phyloP scores from a whole-genome alignment of 2,329 filamentous ascomycete genomes.

The Mariannaea sp. region DNA sequence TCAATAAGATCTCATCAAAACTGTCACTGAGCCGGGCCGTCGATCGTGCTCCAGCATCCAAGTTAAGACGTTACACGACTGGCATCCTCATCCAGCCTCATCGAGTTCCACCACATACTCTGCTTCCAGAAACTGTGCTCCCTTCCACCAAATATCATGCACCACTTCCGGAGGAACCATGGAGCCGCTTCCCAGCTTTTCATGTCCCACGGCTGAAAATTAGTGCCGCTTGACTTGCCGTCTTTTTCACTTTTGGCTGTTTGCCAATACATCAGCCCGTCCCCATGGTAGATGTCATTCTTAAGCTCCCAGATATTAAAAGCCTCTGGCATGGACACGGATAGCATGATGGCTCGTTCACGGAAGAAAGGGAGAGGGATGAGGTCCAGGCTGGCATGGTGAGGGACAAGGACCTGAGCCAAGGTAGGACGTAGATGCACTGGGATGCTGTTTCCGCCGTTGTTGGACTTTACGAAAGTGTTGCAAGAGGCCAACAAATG shows the following conservation, averaged over 20 bases:
- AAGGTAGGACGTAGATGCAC: slow-evolving; percentile 32
- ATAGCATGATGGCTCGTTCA: slow-evolving; percentile 35
- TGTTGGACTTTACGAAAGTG: not conserved
- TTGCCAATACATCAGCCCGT: slow-evolving; percentile 30
- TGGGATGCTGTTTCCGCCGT: slow-evolving; percentile 18
- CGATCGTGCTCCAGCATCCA: too few relatives aligned
- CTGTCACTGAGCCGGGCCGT: too few relatives aligned
- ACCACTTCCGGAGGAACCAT: slow-evolving; percentile 39
- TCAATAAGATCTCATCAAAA: too few relatives aligned
- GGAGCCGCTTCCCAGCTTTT: slow-evolving; percentile 37
- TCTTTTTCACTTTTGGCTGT: not conserved
- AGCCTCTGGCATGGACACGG: slow-evolving; percentile 24
- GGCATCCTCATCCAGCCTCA: slow-evolving; percentile 2
- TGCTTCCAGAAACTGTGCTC: slow-evolving; percentile 28
- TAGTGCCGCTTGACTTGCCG: not conserved
- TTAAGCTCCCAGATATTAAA: slow-evolving; percentile 37
- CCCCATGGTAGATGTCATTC: slow-evolving; percentile 31
- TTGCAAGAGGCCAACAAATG: slow-evolving; percentile 10
- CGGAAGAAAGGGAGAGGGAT: slow-evolving; percentile 36
- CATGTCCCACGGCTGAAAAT: slow-evolving; percentile 37
- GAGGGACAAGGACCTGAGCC: slow-evolving; percentile 35
- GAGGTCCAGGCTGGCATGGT: slow-evolving; percentile 34
- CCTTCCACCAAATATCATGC: slow-evolving; percentile 26
- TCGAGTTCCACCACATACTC: slow-evolving; percentile 30
- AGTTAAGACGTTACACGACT: too few relatives aligned